Conservation (phyloP, 2,329 filamentous ascomycete genomes). For the Fusarium heterosporum region DNA sequence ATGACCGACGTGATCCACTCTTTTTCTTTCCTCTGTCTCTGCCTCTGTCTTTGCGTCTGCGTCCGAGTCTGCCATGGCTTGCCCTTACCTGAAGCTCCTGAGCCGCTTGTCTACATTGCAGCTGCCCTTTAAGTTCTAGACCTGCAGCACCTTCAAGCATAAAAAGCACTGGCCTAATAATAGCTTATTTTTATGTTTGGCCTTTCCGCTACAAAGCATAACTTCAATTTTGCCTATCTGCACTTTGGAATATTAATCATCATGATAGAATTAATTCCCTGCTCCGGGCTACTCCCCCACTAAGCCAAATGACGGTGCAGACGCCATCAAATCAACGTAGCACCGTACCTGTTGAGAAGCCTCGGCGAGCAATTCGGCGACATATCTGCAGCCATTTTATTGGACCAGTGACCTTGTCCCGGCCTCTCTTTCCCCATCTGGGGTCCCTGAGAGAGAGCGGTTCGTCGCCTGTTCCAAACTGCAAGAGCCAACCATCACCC, state of each 20-base stretch:
- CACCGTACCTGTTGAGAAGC: slow-evolving; percentile 31
- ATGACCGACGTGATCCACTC: slow-evolving; percentile 25
- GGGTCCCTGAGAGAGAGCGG: slow-evolving; percentile 24
- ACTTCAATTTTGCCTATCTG: not conserved
- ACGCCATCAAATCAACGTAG: slow-evolving; percentile 25
- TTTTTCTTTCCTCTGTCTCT: slow-evolving; percentile 6
- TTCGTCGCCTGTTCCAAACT: slow-evolving; percentile 23
- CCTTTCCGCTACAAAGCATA: not conserved
- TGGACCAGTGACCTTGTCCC: slow-evolving; percentile 15
- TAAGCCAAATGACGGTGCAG: slow-evolving; percentile 26
- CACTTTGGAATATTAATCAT: not conserved
- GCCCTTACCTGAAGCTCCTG: slow-evolving; percentile 1
- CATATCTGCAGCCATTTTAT: slow-evolving; percentile 17
- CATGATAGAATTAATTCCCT: slow-evolving; percentile 6
- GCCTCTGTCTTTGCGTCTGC: not conserved
- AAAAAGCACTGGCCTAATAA: slow-evolving; percentile 9
- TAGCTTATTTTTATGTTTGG: slow-evolving; percentile 14
- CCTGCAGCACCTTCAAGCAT: slow-evolving; percentile 2
- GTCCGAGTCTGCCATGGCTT: not conserved
- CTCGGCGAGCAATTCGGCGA: slow-evolving; percentile 23
- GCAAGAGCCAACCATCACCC: slow-evolving; percentile 21
- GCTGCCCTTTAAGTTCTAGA: slow-evolving; percentile 30
- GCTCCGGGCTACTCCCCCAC: not conserved
- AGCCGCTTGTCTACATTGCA: slow-evolving; percentile 21
- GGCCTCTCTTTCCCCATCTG: slow-evolving; percentile 36